These are phyloP conservation scores for Colletotrichum musicola DNA, from an alignment of 2,329 filamentous ascomycete genomes.

Conservation along the genomic window DNA sequence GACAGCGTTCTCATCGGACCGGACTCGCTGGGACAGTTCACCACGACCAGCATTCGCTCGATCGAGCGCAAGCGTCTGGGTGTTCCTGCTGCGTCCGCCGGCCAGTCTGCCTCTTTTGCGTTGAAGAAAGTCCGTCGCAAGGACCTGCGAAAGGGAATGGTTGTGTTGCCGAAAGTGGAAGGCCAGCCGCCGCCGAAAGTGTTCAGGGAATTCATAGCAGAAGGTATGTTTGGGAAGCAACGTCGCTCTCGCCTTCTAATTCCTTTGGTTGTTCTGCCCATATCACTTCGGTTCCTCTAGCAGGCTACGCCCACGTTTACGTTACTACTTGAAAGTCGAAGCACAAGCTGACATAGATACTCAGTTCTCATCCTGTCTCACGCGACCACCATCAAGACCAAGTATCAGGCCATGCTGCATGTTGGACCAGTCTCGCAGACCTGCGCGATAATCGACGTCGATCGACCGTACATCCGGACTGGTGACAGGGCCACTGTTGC, in stretches of 20 bases:
- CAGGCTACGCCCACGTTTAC: too few species aligned
- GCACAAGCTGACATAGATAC: constrained; percentile 31
- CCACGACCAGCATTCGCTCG: constrained; percentile 85
- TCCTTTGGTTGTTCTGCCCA: too few species aligned
- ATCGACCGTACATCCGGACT: constrained; percentile 93
- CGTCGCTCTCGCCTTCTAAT: too few species aligned
- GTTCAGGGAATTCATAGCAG: constrained; percentile 81
- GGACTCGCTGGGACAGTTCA: constrained; percentile 91
- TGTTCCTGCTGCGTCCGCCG: constrained; percentile 88
- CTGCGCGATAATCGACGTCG: constrained; percentile 96
- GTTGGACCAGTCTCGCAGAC: constrained; percentile 96
- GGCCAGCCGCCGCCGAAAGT: constrained; percentile 78
- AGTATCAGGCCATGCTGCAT: constrained; percentile 98
- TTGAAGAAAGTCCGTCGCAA: constrained; percentile 88
- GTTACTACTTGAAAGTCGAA: neutral
- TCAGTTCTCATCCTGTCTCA: constrained; percentile 92
- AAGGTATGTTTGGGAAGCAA: constrained; percentile 61
- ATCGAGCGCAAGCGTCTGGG: constrained; percentile 95
- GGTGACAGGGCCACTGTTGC: constrained; percentile 95
- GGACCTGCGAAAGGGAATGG: constrained; percentile 98
- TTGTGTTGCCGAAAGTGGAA: constrained; percentile 88
- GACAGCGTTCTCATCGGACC: constrained; percentile 91
- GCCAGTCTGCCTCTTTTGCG: constrained; percentile 93
- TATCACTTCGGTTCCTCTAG: too few species aligned
- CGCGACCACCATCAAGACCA: constrained; percentile 95